A percentile compares a stretch with the other conserved stretches of the same genome.
Evolutionary conservation across 495 filamentous ascomycete species (phyloP).

Genomic region (Penicillium mononematosum): DNA sequence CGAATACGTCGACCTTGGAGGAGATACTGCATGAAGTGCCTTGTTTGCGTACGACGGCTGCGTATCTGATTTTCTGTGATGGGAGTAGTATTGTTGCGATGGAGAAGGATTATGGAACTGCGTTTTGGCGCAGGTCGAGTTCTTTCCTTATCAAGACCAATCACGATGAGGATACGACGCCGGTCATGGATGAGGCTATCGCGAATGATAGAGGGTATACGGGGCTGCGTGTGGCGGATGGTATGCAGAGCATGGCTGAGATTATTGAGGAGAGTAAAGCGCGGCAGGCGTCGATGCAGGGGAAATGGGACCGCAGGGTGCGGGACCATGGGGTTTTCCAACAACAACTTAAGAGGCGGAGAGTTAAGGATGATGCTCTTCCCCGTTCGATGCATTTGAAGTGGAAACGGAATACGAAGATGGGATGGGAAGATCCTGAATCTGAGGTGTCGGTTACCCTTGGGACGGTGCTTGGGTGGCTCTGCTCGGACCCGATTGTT

Average conservation of each 20-base stretch:
- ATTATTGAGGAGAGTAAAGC: conserved; percentile 44
- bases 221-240: conserved; percentile 17
- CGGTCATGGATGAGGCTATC: conserved; percentile 7
- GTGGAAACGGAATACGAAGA: conserved; percentile 2
- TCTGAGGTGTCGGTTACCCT: conserved; percentile 26
- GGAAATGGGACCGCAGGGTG: conserved; percentile 38
- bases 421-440: neutral
- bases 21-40: conserved; percentile 35
- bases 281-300: conserved; percentile 37
- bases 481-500: conserved; percentile 46
- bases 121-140: conserved; percentile 34
- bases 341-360: neutral
- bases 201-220: conserved; percentile 20
- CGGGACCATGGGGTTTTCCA: conserved; percentile 14
- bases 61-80: conserved; percentile 58
- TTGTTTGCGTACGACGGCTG: conserved; percentile 47
- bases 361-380: neutral
- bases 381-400: neutral
- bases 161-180: conserved; percentile 41
- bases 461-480: conserved; percentile 41
- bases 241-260: conserved; percentile 30
- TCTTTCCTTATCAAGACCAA: conserved; percentile 60
- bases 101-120: conserved; percentile 57
- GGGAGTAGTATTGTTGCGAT: conserved; percentile 46
- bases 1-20: conserved; percentile 20